phyloP scores from a whole-genome alignment of 306 rosid genomes.

The Quercus variabilis region DNA sequence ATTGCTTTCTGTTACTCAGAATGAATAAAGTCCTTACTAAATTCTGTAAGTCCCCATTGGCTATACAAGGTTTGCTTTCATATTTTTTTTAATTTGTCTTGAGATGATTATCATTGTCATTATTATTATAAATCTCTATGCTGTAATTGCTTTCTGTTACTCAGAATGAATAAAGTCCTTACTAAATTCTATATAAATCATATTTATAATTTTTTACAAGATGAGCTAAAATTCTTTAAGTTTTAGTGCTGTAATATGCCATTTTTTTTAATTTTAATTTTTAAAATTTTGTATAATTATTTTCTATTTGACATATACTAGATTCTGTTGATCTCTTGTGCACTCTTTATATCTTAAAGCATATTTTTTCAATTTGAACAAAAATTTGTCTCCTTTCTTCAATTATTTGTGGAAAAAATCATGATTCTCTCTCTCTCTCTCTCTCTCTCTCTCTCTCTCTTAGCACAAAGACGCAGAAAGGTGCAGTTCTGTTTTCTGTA shows the following conservation, averaged over 20 bases:
- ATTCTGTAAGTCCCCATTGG: constrained; percentile 69
- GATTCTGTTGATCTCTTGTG: background rate
- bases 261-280: background rate
- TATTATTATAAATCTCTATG: constrained; percentile 4
- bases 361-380: background rate
- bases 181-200: background rate
- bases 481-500: background rate
- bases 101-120: constrained; percentile 4
- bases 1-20: background rate
- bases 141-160: background rate
- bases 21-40: background rate
- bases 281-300: no score
- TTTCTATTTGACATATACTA: background rate
- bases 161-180: background rate
- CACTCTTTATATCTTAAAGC: background rate
- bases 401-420: background rate
- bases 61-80: constrained; percentile 61
- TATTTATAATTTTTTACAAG: background rate
- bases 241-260: background rate
- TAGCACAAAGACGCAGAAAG: background rate
- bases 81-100: constrained; percentile 5
- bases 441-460: background rate
- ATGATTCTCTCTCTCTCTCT: background rate
- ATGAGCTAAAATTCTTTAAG: background rate
- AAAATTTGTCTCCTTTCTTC: background rate